Percentiles rank a stretch among this genome's conserved stretches.
Evolutionary conservation across 2,329 filamentous ascomycete genomes (phyloP).

Genomic region (Diaporthe velutina): DNA sequence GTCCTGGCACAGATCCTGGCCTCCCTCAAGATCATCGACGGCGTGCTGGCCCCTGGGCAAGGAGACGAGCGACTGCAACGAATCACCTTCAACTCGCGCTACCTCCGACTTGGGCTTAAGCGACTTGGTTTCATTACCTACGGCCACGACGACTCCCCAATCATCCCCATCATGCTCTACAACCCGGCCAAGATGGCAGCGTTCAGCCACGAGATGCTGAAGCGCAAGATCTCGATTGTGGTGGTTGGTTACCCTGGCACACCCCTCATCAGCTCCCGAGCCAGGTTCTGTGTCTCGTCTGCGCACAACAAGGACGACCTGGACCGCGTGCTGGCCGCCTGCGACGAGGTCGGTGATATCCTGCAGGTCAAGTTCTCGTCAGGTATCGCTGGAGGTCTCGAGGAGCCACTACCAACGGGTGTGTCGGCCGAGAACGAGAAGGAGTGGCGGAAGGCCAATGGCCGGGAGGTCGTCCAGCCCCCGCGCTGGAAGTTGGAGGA

Average conservation of each 20-base stretch:
- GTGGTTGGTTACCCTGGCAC: constrained; percentile 98
- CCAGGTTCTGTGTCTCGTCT: constrained; percentile 94
- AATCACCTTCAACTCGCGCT: constrained; percentile 97
- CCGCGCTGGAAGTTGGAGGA: constrained; percentile 90
- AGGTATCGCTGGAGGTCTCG: constrained; percentile 89
- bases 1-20: constrained; percentile 92
- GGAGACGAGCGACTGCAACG: constrained; percentile 95
- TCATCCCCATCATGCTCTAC: constrained; percentile 94
- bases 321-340: constrained; percentile 88
- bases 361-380: constrained; percentile 98
- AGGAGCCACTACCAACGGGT: constrained; percentile 80
- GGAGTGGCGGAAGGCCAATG: constrained; percentile 72
- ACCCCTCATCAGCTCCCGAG: constrained; percentile 92
- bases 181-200: constrained; percentile 99
- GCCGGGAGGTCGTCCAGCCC: constrained; percentile 77
- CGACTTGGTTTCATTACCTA: constrained; percentile 97
- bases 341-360: constrained; percentile 91
- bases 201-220: constrained; percentile 98
- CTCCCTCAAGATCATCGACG: constrained; percentile 88
- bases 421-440: constrained; percentile 79
- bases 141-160: constrained; percentile 97
- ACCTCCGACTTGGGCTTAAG: constrained; percentile 97
- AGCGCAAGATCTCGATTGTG: constrained; percentile 96
- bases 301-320: constrained; percentile 99
- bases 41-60: constrained; percentile 89